Base-by-base conservation (phyloP, 306 rosid species). In the Prunus davidiana region DNA sequence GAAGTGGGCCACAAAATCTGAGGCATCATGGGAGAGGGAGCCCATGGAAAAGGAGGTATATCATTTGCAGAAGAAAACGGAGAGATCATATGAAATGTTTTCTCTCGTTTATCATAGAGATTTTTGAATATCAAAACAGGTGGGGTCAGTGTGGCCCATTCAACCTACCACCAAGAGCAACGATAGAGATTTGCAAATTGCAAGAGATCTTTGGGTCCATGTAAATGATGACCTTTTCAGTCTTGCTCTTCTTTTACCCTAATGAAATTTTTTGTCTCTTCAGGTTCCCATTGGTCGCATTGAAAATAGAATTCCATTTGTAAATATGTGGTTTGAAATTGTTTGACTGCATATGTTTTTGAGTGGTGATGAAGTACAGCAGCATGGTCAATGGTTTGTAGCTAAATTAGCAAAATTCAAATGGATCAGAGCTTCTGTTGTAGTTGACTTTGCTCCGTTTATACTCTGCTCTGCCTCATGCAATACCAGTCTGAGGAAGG, bases 1-100 rank as follows among this genome's bases (percentile, higher is more conserved):
- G 19, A 52, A 68, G 79, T 76, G 82, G 86, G 82, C 46, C 80
- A 68, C 7, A 20, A 73, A 73, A 73, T 58, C 57, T 16, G 57
- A 43, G 30, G 19, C 76, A 72, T 38, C 0, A 54, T 64, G 73
- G 47, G 38, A 25, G 43, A 45, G 32, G 7, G 25, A 63, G 72
- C 71, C 75, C 74, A n/a, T 67, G 25, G 14, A 22, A 72, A 43
- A 19, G 67, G 25, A 28, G n/a, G n/a, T 15, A 56, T 19, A 61
- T 56, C 19, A 84, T 66, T 70, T 51, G 62, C 75, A 57, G 43
- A 27, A 43, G 61, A 74, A 12, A 28, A 13, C 34, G 14, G 27
- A 60, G 55, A 22, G 49, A 12, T 58, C 13, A n/a, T 62, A 52
- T 13, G 19, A 57, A 47, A 64, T 73, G 9, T 47, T 34, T 0